Evolutionary conservation across 2,329 filamentous ascomycete species (phyloP).

Genomic region (Simplicillium sp.): DNA sequence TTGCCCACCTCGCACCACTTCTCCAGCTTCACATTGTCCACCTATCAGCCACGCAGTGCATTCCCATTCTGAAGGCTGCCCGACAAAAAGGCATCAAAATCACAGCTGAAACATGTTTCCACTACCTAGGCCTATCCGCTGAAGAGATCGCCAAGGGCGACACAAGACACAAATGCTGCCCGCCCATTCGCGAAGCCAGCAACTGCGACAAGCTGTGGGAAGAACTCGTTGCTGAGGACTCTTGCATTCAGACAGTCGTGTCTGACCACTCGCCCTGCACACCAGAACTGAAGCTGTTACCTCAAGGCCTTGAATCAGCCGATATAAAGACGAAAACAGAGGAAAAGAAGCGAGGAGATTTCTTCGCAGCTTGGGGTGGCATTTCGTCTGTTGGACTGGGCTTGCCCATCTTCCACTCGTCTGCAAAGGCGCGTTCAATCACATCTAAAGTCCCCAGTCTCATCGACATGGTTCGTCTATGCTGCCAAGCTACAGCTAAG

Average conservation of each 20-base stretch:
- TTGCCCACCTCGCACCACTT: slow-evolving; percentile 70
- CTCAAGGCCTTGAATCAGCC: slow-evolving; percentile 43
- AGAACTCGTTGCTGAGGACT: slow-evolving; percentile 61
- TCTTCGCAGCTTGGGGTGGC: slow-evolving; percentile 93
- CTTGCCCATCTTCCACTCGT: slow-evolving; percentile 80
- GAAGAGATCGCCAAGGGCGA: slow-evolving; percentile 78
- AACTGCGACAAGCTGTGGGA: slow-evolving; percentile 86
- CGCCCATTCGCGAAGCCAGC: slow-evolving; percentile 70
- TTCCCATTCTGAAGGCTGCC: slow-evolving; percentile 69
- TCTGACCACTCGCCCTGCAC: slow-evolving; percentile 96
- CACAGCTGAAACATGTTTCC: slow-evolving; percentile 92
- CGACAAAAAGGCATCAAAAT: slow-evolving; percentile 68
- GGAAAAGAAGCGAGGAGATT: slow-evolving; percentile 54
- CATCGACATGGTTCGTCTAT: slow-evolving; percentile 75
- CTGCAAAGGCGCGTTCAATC: slow-evolving; percentile 52
- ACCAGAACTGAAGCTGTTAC: slow-evolving; percentile 83
- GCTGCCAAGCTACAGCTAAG: slow-evolving; percentile 73
- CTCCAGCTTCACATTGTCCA: slow-evolving; percentile 91
- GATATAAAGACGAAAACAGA: slow-evolving; percentile 26
- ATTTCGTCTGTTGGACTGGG: slow-evolving; percentile 92
- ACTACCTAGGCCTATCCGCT: slow-evolving; percentile 78
- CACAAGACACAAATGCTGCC: slow-evolving; percentile 91
- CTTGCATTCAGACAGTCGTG: slow-evolving; percentile 84
- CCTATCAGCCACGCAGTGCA: slow-evolving; percentile 79
- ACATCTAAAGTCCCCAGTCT: slow-evolving; percentile 40